Conservation (phyloP, 148 eudicot genomes). For the Agrostemma githago region DNA sequence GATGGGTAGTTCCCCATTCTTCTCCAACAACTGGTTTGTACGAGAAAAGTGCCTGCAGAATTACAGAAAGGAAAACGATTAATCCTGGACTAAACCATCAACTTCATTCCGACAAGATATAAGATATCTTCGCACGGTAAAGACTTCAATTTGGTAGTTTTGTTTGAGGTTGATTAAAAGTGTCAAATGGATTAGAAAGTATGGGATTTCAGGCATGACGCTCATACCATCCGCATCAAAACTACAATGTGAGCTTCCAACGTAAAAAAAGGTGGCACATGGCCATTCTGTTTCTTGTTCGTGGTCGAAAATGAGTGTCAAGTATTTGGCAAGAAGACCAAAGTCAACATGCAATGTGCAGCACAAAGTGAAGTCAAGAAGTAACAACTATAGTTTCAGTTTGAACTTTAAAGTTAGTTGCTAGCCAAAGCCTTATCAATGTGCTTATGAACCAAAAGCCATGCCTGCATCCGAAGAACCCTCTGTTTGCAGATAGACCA, state of each 20-base stretch:
- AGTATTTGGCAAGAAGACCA: neutral
- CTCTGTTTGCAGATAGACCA: slow-evolving; percentile 93
- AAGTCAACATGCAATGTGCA: neutral
- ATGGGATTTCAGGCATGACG: neutral
- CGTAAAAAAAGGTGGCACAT: neutral
- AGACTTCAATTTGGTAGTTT: neutral
- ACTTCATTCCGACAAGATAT: neutral
- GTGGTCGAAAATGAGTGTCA: neutral
- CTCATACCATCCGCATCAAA: neutral
- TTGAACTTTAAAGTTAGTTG: neutral
- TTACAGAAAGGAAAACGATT: neutral
- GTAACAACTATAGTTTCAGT: neutral
- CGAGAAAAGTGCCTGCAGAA: slow-evolving; percentile 86
- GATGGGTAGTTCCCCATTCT: slow-evolving; percentile 57
- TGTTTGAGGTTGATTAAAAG: neutral
- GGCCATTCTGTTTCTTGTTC: neutral
- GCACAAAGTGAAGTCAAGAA: neutral
- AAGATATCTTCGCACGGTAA: neutral
- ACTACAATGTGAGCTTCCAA: neutral
- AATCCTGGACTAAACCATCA: neutral
- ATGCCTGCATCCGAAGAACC: slow-evolving; percentile 98
- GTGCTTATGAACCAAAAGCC: slow-evolving; percentile 10
- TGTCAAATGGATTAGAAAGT: neutral
- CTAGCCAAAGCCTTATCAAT: neutral
- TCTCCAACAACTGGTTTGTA: slow-evolving; percentile 62